phyloP scores from a whole-genome alignment of 2,329 filamentous ascomycete genomes.

The Venturia effusa region DNA sequence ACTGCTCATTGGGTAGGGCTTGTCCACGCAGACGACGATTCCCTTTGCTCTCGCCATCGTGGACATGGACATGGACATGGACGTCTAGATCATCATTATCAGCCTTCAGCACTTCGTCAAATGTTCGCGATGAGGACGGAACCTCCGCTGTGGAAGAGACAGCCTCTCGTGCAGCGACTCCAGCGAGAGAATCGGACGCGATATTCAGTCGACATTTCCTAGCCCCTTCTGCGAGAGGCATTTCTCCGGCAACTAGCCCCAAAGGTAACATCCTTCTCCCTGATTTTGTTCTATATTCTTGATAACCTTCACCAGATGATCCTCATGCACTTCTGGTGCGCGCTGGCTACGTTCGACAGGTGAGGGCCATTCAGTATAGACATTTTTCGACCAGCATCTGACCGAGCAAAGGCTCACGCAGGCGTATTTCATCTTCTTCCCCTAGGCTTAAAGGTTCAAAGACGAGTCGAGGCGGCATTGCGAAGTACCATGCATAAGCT shows the following conservation, averaged over 20 bases:
- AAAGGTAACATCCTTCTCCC: background rate
- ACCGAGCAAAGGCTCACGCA: conserved; percentile 54
- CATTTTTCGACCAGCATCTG: too few species aligned
- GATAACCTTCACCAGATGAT: conserved; percentile 33
- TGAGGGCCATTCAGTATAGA: conserved; percentile 23
- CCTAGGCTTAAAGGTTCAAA: conserved; percentile 47
- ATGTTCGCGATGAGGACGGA: background rate
- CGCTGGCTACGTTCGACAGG: conserved; percentile 58
- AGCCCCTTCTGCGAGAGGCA: background rate
- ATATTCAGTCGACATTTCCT: background rate
- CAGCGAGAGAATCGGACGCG: background rate
- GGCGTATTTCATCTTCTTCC: conserved; percentile 91
- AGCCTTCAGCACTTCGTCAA: background rate
- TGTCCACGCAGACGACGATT: background rate
- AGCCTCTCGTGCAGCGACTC: background rate
- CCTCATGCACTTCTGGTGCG: conserved; percentile 56
- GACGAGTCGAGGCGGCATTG: conserved; percentile 12
- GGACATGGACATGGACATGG: background rate
- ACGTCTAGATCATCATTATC: background rate
- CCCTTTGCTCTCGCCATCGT: background rate
- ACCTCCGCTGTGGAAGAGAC: background rate
- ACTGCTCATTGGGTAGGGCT: background rate
- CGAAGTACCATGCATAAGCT: conserved; percentile 5
- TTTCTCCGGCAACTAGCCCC: background rate
- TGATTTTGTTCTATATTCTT: background rate